Evolutionary conservation across 2,329 filamentous ascomycete species (phyloP), one percentile per base, ranked within the genome.

Genomic region (Colletotrichum tropicicola): DNA sequence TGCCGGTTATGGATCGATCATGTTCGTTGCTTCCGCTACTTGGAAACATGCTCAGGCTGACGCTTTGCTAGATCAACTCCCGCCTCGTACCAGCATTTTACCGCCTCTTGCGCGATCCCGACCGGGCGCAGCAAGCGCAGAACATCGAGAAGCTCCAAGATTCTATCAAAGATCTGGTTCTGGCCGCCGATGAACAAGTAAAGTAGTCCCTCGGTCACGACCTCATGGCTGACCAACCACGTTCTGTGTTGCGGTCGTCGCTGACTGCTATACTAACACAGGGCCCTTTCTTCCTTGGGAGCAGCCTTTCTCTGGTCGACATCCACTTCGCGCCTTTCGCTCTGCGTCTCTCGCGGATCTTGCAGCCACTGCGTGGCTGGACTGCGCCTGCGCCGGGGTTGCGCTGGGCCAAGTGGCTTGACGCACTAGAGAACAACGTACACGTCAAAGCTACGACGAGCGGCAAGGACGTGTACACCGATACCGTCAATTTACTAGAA

Each of bases 1-100:
- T 93, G 89, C 63, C 87, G 93, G 44, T 78, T 96, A 9, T 97
- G 93, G 93, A 85, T 89, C 25, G 91, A 95, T 69, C 92, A 96
- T 80, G 89, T 93, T 78, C 76, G 86, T 47, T 17, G n/a, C 13
- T 37, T 6, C 21, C 19, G 7, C 13, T 17, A 13, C 32, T 25
- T 48, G 51, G 25, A 8, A 41, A 51, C 7, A 17, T 15, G 5
- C 19, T 12, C 17, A 44, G 21, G 30, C 53, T 53, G 21, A 58
- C 19, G 13, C 8, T 15, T 4, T 8, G 10, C 30, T 10, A 92
- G 89, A 89, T 94, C 73, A 94, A 96, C 73, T 86, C 90, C 30
- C 85, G 89, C 68, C 88, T 97, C 58, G 86, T 97, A 2, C 92
- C 93, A 0, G 80, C 83, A 10, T 97, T 97, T 80, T 94, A 93